Percentiles rank a stretch among this genome's conserved stretches.
phyloP scores from a whole-genome alignment of 208 protist species.

The Acanthamoeba royreba region DNA sequence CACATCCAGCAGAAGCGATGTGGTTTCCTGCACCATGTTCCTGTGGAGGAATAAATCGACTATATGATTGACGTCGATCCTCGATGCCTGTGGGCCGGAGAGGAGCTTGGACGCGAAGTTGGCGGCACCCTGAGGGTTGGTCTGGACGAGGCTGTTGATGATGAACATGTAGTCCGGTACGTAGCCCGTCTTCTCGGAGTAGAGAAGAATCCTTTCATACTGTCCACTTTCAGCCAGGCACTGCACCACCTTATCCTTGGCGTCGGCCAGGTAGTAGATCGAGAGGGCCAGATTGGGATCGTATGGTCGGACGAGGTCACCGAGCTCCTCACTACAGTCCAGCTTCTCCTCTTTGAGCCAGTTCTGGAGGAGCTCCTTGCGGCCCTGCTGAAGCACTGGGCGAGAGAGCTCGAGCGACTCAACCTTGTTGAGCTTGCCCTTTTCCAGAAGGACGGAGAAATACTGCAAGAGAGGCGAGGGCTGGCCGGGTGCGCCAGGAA shows the following conservation, averaged over 20 bases:
- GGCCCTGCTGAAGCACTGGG: constrained; percentile 85
- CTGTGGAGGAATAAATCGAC: constrained; percentile 94
- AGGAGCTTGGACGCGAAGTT: constrained; percentile 90
- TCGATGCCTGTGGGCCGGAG: neutral
- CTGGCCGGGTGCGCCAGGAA: constrained; percentile 86
- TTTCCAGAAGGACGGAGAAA: constrained; percentile 96
- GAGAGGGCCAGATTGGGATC: constrained; percentile 94
- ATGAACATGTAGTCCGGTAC: constrained; percentile 94
- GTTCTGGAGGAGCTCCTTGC: constrained; percentile 90
- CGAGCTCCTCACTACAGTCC: constrained; percentile 96
- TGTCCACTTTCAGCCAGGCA: constrained; percentile 92
- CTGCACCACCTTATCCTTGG: constrained; percentile 67
- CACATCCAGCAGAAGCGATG: constrained; percentile 96
- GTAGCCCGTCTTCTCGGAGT: constrained; percentile 95
- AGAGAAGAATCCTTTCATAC: constrained; percentile 96
- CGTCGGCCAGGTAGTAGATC: constrained; percentile 87
- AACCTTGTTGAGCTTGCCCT: constrained; percentile 92
- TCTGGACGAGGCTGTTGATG: constrained; percentile 88
- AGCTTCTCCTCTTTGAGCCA: constrained; percentile 99
- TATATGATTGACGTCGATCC: constrained; percentile 57
- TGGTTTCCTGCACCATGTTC: constrained; percentile 95
- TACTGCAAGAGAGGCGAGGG: constrained; percentile 95
- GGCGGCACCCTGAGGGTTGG: constrained; percentile 90
- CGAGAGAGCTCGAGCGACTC: constrained; percentile 98
- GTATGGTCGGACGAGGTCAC: constrained; percentile 91